Evolutionary conservation across 2,329 filamentous ascomycete genomes (phyloP).

Genomic region (Aspergillus luchuensis): DNA sequence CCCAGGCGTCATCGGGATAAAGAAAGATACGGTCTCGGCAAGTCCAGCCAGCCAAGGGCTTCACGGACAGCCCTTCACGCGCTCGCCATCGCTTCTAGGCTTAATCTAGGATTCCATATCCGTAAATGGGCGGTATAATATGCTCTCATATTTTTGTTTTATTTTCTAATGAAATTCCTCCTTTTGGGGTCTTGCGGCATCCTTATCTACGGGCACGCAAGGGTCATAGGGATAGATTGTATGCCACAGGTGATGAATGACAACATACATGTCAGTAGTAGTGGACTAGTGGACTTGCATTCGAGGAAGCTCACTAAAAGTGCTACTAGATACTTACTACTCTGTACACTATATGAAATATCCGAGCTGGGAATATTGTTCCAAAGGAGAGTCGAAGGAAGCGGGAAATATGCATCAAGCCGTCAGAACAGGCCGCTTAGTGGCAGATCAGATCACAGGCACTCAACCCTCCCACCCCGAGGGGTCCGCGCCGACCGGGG

Average conservation of each 20-base stretch:
- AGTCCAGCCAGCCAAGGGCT: constrained; percentile 9
- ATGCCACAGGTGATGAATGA: too few relatives aligned
- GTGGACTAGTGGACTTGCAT: too few relatives aligned
- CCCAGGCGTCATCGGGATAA: constrained; percentile 11
- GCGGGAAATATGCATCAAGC: constrained; percentile 25
- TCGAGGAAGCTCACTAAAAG: too few relatives aligned
- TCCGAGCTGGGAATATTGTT: background rate
- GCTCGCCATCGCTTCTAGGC: background rate
- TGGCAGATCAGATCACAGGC: constrained; percentile 28
- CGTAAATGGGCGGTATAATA: too few relatives aligned
- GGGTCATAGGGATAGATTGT: too few relatives aligned
- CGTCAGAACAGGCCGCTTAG: constrained; percentile 22
- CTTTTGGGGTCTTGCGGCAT: too few relatives aligned
- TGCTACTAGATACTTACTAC: background rate
- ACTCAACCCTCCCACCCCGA: constrained; percentile 6
- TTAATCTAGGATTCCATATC: too few relatives aligned
- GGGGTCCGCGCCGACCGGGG: constrained; percentile 13
- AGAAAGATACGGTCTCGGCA: constrained; percentile 20
- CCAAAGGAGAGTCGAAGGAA: constrained; percentile 14
- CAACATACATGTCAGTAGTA: too few relatives aligned
- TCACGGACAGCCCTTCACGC: background rate
- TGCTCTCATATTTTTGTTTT: too few relatives aligned
- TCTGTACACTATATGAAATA: background rate
- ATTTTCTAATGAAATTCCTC: too few relatives aligned
- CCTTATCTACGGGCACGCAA: too few relatives aligned